These are phyloP conservation scores for Wickerhamomyces chambardii DNA, from an alignment of 805 yeast genomes.

Conservation along the genomic window DNA sequence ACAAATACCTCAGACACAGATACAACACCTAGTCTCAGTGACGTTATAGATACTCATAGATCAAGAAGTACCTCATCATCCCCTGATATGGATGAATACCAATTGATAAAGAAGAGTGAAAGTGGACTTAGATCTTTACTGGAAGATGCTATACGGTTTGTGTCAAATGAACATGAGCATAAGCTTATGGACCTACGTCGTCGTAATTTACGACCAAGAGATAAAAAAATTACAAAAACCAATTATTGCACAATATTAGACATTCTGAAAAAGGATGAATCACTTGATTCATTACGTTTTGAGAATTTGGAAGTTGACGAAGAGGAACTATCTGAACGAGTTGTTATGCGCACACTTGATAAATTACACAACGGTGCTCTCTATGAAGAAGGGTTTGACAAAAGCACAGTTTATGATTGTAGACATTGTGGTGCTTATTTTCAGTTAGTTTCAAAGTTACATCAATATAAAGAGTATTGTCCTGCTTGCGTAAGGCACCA, in stretches of 20 bases:
- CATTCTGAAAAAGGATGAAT: conserved; percentile 2
- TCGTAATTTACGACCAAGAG: conserved; percentile 7
- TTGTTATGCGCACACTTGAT: conserved; percentile 11
- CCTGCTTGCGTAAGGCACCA: conserved; percentile 19
- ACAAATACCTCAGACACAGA: too few relatives aligned
- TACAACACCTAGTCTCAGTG: too few relatives aligned
- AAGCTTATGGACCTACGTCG: conserved; percentile 7
- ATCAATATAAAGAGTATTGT: conserved; percentile 11
- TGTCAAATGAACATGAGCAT: conserved; percentile 1
- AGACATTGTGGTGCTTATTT: conserved; percentile 20
- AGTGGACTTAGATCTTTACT: too few relatives aligned
- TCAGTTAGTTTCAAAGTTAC: not conserved
- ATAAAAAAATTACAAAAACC: not conserved
- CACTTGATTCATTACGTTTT: conserved; percentile 7
- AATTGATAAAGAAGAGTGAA: too few relatives aligned
- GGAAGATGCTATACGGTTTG: too few relatives aligned
- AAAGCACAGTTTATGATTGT: conserved; percentile 15
- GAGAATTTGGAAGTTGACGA: not conserved
- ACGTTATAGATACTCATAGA: too few relatives aligned
- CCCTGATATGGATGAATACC: too few relatives aligned
- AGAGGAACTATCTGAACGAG: conserved; percentile 5
- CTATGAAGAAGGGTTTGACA: conserved; percentile 6
- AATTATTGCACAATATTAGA: not conserved
- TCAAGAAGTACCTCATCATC: too few relatives aligned
- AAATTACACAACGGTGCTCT: conserved; percentile 8